These are phyloP conservation scores for Xylariaceae sp. DNA, from an alignment of 2,329 filamentous ascomycete species.

Conservation along the genomic window DNA sequence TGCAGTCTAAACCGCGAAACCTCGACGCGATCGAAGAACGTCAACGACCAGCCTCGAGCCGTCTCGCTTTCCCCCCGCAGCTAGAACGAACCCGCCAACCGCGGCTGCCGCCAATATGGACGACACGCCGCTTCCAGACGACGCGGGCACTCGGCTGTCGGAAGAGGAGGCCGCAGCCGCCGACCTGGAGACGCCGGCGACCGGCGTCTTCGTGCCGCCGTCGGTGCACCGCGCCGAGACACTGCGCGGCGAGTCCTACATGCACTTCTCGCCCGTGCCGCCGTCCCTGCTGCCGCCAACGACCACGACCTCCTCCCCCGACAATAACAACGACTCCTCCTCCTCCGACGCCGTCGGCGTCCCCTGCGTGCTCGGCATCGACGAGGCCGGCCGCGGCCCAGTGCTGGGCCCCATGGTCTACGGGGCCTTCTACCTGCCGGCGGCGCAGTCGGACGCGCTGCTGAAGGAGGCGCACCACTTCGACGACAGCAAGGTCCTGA, in stretches of 20 bases:
- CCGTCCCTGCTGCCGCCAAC: conserved; percentile 44
- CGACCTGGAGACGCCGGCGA: conserved; percentile 27
- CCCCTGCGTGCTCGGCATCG: conserved; percentile 76
- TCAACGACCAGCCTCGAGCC: neutral
- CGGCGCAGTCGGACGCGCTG: conserved; percentile 61
- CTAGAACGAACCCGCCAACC: conserved; percentile 5
- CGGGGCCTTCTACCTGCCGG: conserved; percentile 66
- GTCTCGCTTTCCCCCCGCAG: conserved; percentile 1
- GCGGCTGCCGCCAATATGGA: too few species aligned
- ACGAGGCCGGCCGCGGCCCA: conserved; percentile 88
- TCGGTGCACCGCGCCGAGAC: conserved; percentile 54
- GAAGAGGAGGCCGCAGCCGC: conserved; percentile 26
- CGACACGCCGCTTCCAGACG: conserved; percentile 33
- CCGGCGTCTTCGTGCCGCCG: conserved; percentile 54
- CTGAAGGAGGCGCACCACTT: conserved; percentile 77
- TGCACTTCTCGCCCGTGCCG: conserved; percentile 64
- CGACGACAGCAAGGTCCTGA: conserved; percentile 91
- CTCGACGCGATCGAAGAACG: too few species aligned
- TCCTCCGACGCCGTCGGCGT: conserved; percentile 31
- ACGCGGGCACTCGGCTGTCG: too few species aligned
- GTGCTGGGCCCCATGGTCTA: conserved; percentile 81
- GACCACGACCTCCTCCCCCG: too few species aligned
- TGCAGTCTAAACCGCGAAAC: too few species aligned
- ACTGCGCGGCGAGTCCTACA: conserved; percentile 59
- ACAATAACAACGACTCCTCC: conserved; percentile 13